Evolutionary conservation across 257 asterid species (phyloP).

Genomic region (Fraxinus pennsylvanica): DNA sequence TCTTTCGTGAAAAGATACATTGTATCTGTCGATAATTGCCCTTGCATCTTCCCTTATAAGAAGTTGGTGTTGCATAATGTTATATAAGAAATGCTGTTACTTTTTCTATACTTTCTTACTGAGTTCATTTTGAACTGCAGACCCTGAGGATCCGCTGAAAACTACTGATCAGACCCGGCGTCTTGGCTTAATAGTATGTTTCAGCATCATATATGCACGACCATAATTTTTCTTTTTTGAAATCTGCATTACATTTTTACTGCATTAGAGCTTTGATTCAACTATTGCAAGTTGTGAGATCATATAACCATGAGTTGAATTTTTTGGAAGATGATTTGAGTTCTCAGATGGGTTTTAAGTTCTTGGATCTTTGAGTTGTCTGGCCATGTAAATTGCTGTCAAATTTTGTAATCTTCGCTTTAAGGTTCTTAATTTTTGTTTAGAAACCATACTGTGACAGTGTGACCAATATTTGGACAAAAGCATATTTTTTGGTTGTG

Average conservation of each 20-base stretch:
- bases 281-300: not conserved
- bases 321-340: not conserved
- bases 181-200: conserved; percentile 87
- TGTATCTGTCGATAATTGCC: conserved; percentile 1
- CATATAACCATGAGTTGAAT: not conserved
- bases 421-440: not conserved
- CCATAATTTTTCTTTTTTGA: not conserved
- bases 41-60: not conserved
- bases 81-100: not conserved
- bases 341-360: not conserved
- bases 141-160: conserved; percentile 94
- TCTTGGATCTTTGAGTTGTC: not conserved
- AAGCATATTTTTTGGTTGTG: not conserved
- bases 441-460: not conserved
- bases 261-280: conserved; percentile 1
- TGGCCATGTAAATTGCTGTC: not conserved
- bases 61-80: not conserved
- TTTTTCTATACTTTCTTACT: not conserved
- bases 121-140: conserved; percentile 39
- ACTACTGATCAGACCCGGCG: conserved; percentile 91
- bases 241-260: not conserved
- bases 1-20: not conserved
- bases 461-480: not conserved
- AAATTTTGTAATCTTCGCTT: not conserved
- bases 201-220: not conserved